A percentile compares a stretch with the other conserved stretches of the same genome.
Conservation (phyloP, 1,284 basidiomycete genomes). For the Porogramme epimiltina region DNA sequence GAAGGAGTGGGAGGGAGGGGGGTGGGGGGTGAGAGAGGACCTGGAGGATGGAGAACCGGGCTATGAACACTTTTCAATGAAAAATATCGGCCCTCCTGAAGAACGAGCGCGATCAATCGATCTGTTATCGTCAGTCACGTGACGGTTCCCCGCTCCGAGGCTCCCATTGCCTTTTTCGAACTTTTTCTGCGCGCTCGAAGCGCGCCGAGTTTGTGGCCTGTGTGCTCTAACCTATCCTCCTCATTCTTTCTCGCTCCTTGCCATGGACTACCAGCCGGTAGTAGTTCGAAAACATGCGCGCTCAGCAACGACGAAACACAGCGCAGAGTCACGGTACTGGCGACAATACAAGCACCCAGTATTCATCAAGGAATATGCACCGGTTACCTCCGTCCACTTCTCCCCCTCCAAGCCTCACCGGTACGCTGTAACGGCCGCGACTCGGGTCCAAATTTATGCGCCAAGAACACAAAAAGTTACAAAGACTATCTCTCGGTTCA, state of each 20-base stretch:
- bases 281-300: constrained; percentile 61
- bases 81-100: constrained; percentile 24
- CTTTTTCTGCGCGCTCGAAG: constrained; percentile 12
- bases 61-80: constrained; percentile 25
- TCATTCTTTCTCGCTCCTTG: neutral
- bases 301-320: constrained; percentile 59
- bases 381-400: constrained; percentile 92
- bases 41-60: constrained; percentile 16
- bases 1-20: constrained; percentile 23
- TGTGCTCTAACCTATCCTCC: neutral
- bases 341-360: constrained; percentile 83
- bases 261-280: constrained; percentile 82
- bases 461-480: constrained; percentile 93
- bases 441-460: constrained; percentile 94
- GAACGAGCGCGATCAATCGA: constrained; percentile 28
- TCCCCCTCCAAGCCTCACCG: constrained; percentile 83
- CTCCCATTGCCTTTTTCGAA: constrained; percentile 26
- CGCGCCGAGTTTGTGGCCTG: neutral
- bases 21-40: constrained; percentile 27
- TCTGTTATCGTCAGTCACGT: constrained; percentile 34
- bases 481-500: constrained; percentile 96
- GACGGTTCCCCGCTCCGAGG: constrained; percentile 16
- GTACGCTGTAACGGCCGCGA: constrained; percentile 95
- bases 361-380: constrained; percentile 94
- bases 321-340: constrained; percentile 78